Base-by-base conservation (phyloP, 2,329 filamentous ascomycete genomes). In the Trichophyton simii region DNA sequence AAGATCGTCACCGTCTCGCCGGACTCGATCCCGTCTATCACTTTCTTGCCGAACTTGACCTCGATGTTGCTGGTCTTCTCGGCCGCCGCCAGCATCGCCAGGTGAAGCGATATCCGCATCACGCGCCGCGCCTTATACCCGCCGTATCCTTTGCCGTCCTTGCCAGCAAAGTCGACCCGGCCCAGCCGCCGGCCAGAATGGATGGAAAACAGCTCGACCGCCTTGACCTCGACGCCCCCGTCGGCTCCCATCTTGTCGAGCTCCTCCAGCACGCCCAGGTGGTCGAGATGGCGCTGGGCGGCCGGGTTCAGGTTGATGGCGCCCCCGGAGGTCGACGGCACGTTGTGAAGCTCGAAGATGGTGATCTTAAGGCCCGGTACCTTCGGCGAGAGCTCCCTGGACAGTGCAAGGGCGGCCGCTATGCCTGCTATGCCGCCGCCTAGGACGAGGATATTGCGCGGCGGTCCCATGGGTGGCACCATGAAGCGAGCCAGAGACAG, bases 291-390 rank as follows among this genome's bases (percentile, higher is more conserved):
- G 6, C 76, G 69, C 44, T 77, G 70, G 2, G 75, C 76, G 8
- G 76, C 75, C 1, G 76, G 76, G 0, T 75, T 77, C 18, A 78
- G 66, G 61, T 76, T 76, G 61, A 78, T 75, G 3, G 76, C 75
- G 8, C 76, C 76, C 7, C 76, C 76, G 11, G 74, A 73, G 3
- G 75, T 77, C 0, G 75, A 74, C 5, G 75, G 70, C 6, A 75
- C 65, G 15, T 73, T 69, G 61, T 75, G 71, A 22, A 75, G 70
- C 64, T 77, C 76, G 61, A 70, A 76, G 22, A 76, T 63, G 1
- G 67, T 73, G 63, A 76, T 76, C 60, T 60, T 64, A 20, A 67
- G 48, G 20, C 63, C 63, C 2, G 64, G 62, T n/a, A 64, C 52
- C 3, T 65, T 20, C 6, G 64, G 63, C 13, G 63, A 41, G 50